Conservation (phyloP, 805 yeast genomes). For the Barnettozyma californica region DNA sequence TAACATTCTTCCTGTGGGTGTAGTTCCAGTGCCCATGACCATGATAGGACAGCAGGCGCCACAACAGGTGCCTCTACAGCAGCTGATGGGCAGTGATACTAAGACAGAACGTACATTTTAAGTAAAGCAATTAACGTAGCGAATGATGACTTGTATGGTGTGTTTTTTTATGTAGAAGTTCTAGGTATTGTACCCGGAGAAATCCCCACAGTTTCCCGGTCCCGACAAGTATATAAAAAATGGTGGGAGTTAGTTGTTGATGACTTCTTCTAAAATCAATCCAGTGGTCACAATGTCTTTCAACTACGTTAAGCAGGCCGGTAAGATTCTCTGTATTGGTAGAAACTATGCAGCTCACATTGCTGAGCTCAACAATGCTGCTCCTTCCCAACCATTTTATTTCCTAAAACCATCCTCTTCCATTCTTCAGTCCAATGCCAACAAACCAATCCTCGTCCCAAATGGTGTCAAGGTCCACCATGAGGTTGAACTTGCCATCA, state of each 20-base stretch:
- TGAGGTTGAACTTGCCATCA: constrained; percentile 86
- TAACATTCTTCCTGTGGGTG: background rate
- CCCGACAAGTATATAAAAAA: background rate
- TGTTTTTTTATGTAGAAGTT: background rate
- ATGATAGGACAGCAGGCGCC: background rate
- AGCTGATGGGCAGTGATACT: background rate
- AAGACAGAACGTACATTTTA: background rate
- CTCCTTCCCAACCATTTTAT: constrained; percentile 86
- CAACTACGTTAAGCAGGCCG: constrained; percentile 53
- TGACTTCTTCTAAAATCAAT: background rate
- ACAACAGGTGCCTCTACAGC: background rate
- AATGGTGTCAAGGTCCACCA: constrained; percentile 78
- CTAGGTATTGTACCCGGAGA: background rate
- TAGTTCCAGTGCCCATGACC: constrained; percentile 3
- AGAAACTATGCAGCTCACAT: constrained; percentile 97
- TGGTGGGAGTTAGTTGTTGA: background rate
- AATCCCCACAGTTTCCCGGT: background rate
- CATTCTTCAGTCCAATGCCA: constrained; percentile 38
- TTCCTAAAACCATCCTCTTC: constrained; percentile 87
- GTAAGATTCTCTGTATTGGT: constrained; percentile 90
- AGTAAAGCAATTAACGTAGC: too few species aligned
- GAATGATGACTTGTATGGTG: background rate
- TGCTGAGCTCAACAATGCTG: constrained; percentile 75
- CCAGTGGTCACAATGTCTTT: constrained; percentile 10
- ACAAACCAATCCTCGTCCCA: constrained; percentile 55